Evolutionary conservation across 495 filamentous ascomycete species (phyloP).

Genomic region (Lasiosphaeriaceae sp.): DNA sequence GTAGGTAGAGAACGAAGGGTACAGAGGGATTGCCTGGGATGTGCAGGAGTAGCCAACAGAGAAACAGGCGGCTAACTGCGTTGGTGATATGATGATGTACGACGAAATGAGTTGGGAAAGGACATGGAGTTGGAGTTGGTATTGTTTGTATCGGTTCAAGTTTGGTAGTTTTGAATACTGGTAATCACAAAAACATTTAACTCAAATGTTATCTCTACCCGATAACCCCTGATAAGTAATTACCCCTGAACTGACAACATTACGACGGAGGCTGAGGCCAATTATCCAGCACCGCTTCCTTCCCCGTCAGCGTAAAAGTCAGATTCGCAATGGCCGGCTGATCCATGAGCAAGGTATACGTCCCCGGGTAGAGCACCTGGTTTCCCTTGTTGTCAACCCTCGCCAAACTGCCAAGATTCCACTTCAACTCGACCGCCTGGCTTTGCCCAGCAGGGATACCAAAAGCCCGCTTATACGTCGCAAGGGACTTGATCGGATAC

Average conservation of each 20-base stretch:
- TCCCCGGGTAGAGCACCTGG: conserved; percentile 58
- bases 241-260: not conserved
- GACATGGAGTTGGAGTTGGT: too few species aligned
- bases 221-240: too few species aligned
- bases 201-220: too few species aligned
- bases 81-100: too few species aligned
- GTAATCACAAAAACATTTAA: too few species aligned
- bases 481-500: conserved; percentile 58
- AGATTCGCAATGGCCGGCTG: conserved; percentile 18
- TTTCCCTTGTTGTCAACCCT: conserved; percentile 55
- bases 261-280: conserved; percentile 34
- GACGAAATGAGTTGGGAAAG: too few species aligned
- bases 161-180: too few species aligned
- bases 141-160: too few species aligned
- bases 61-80: too few species aligned
- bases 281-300: conserved; percentile 38
- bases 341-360: conserved; percentile 56
- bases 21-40: too few species aligned
- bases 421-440: conserved; percentile 38
- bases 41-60: too few species aligned
- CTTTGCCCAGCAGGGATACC: conserved; percentile 38
- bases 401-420: conserved; percentile 54
- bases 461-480: conserved; percentile 51
- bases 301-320: conserved; percentile 40
- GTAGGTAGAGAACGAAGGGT: too few species aligned